Base-by-base conservation (phyloP, 2,329 filamentous ascomycete genomes). In the Alternaria panax region DNA sequence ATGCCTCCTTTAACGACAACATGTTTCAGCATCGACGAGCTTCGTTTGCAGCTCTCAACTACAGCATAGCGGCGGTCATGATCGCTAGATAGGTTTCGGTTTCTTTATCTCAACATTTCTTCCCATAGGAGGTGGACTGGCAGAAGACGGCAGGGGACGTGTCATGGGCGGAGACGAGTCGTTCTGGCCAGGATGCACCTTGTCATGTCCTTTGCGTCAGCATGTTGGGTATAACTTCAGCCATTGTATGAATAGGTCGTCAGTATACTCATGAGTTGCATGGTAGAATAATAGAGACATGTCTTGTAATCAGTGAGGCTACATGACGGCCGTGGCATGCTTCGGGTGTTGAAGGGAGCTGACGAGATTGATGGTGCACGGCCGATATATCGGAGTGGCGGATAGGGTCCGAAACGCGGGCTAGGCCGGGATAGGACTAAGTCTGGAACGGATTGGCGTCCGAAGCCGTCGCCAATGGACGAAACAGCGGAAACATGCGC, bases 181-280 rank as follows among this genome's bases (percentile, higher is more conserved):
- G 7, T 41, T 41, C 30, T 25, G 22, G 45, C 20, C 28, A 34
- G 30, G 5, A 40, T 16, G 18, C n/a, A 51, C 38, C 16, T 48
- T 40, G 16, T 28, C 38, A 20, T 45, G n/a, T 27, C 56, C 5
- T 46, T 54, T 47, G 22, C 7, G 7, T 28, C 18, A 30, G 51
- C 53, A 52, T 50, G 3, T 56, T 58, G 51, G 41, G 53, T 54
- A 59, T 48, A 59, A 36, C 38, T 47, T 54, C 30, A 59, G 32
- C 27, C 40, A 52, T 43, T 54, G 52, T 59, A 65, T 61, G 46
- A 34, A 43, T 64, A 63, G 57, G 16, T 55, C 48, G 45, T 51
- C 54, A 55, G 38, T 6, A 59, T 63, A 55, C 8, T 56, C 54
- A 53, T 42, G 3, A 6, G 41, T 53, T 60, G 54, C 45, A 57